A percentile compares a stretch with the other conserved stretches of the same genome.
These are phyloP conservation scores for Pichiaceae sp. DNA, from an alignment of 1,139 yeast genomes.

Conservation along the genomic window DNA sequence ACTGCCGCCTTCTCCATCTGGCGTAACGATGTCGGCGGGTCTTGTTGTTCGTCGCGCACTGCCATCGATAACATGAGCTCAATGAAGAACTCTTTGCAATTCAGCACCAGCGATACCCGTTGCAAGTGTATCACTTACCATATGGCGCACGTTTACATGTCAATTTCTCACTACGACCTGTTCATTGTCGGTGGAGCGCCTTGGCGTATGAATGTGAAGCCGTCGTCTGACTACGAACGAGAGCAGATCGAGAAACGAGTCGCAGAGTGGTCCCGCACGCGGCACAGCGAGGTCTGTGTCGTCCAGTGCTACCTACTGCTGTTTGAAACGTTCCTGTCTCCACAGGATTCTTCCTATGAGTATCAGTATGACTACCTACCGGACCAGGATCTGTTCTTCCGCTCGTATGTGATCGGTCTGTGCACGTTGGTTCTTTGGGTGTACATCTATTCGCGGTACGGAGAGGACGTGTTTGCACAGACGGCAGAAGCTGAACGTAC, in stretches of 20 bases:
- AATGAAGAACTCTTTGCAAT: slow-evolving; percentile 20
- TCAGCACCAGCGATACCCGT: slow-evolving; percentile 29
- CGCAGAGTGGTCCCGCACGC: slow-evolving; percentile 40
- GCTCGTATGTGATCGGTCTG: slow-evolving; percentile 35
- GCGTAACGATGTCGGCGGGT: slow-evolving; percentile 26
- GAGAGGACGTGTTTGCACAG: slow-evolving; percentile 6
- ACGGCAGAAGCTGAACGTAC: background rate
- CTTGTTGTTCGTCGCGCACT: slow-evolving; percentile 24
- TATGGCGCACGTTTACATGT: slow-evolving; percentile 63
- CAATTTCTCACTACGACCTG: slow-evolving; percentile 68
- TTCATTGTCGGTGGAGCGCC: slow-evolving; percentile 80
- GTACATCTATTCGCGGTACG: slow-evolving; percentile 27
- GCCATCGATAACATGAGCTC: slow-evolving; percentile 27
- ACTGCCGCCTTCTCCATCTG: slow-evolving; percentile 46
- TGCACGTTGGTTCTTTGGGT: slow-evolving; percentile 45
- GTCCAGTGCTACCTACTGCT: slow-evolving; percentile 55
- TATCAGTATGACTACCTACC: slow-evolving; percentile 24
- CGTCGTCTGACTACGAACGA: slow-evolving; percentile 39
- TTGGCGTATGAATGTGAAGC: slow-evolving; percentile 69
- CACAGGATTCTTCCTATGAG: slow-evolving; percentile 32
- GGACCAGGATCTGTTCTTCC: slow-evolving; percentile 22
- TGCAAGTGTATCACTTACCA: slow-evolving; percentile 59
- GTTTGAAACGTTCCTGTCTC: slow-evolving; percentile 53
- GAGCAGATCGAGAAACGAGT: slow-evolving; percentile 44
- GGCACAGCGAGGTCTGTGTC: slow-evolving; percentile 39